Base-by-base conservation (phyloP, 257 asterid genomes). In the Plantago elongata region DNA sequence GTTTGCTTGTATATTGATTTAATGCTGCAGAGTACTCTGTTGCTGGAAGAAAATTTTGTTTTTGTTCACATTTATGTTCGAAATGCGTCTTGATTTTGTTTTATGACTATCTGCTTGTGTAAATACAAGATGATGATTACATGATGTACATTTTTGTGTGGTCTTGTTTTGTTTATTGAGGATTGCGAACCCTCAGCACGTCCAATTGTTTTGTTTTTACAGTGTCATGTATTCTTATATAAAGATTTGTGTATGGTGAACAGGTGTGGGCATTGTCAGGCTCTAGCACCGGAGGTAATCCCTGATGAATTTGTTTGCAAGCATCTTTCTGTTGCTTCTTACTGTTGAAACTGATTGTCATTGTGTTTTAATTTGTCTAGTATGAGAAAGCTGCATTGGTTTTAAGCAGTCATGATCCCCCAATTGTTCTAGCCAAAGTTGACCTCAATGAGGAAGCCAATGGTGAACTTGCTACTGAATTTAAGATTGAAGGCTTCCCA, bases 231-330 rank as follows among this genome's bases (percentile, higher is more conserved):
- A 45, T 13, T 48, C n/a, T 9, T 37, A 45, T 70, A 45, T 67
- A 29, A 57, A 68, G 11, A 60, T 18, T 45, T 66, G 38, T 34
- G 61, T 56, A 22, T 56, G 15, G 14, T 56, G 17, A 45, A 72
- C 85, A 92, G 98, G 98, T 92, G 98, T 72, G 88, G 88, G 7
- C 83, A 77, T 42, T 82, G 88, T 75, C 56, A 79, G 74, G 57
- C 72, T 22, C 81, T 82, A 27, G 85, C 81, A 15, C 88, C 88
- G 11, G 88, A 57, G 98, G 98, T 92, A 75, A 61, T 9, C 8
- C 51, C 37, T 27, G 47, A 37, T 22, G 27, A 38, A 59, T 37
- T 30, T 5, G 15, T 11, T 45, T 15, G 42, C 40, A 22, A 22
- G 27, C 27, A 22, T 22, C 27, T 22, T 22, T 22, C 27, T 22